Conservation (phyloP, 2,329 filamentous ascomycete genomes). For the Oidium heveae region DNA sequence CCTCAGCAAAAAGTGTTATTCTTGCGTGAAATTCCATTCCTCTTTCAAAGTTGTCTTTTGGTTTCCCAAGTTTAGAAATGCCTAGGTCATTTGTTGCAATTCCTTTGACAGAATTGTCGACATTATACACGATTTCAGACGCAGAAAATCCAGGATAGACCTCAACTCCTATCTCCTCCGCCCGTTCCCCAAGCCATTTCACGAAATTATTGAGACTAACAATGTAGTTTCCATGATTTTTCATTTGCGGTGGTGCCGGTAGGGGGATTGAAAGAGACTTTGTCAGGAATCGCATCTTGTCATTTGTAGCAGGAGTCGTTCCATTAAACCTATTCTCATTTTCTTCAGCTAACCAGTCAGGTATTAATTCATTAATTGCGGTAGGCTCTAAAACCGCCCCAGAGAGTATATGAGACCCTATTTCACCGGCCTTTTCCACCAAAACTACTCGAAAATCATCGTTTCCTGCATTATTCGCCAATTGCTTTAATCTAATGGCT, state of each 20-base stretch:
- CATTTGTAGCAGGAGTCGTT: constrained; percentile 57
- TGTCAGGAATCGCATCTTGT: constrained; percentile 88
- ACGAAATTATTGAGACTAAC: constrained; percentile 85
- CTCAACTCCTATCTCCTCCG: constrained; percentile 91
- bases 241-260: constrained; percentile 85
- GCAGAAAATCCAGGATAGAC: constrained; percentile 91
- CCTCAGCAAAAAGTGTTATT: constrained; percentile 78
- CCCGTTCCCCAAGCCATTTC: constrained; percentile 85
- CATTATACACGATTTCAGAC: constrained; percentile 67
- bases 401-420: constrained; percentile 86
- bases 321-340: constrained; percentile 75
- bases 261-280: constrained; percentile 54
- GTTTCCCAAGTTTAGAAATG: constrained; percentile 52
- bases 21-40: constrained; percentile 96
- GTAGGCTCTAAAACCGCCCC: constrained; percentile 85
- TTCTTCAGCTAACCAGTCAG: constrained; percentile 74
- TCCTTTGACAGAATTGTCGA: constrained; percentile 72
- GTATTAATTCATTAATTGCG: constrained; percentile 70
- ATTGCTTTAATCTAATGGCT: constrained; percentile 82
- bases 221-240: constrained; percentile 95
- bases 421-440: constrained; percentile 81
- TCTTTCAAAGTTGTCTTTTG: constrained; percentile 77
- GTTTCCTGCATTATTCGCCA: constrained; percentile 83
- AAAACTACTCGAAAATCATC: constrained; percentile 86
- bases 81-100: constrained; percentile 93